Evolutionary conservation across 768 basidiomycete genomes (phyloP), one percentile per base, ranked within the genome.

Genomic region (Mycena vitilis): DNA sequence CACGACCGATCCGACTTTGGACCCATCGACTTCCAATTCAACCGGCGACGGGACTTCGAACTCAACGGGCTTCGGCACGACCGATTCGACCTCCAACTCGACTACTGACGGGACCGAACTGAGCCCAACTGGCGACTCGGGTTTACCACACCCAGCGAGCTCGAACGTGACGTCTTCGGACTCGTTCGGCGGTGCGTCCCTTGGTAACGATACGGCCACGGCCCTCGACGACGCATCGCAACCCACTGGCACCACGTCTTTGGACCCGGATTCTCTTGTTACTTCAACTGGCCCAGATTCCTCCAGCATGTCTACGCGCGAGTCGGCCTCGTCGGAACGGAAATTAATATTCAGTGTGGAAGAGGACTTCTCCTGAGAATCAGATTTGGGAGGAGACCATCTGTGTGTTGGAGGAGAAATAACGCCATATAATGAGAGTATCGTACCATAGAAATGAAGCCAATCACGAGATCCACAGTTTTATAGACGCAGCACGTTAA

Each of bases 61-160:
- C 40, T 40, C 40, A 15, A 40, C 40, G 54, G 55, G 20, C 36
- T 38, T 38, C n/a, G 18, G n/a, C 12, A 20, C 38, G n/a, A 37
- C 53, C 16, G 53, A 55, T 38, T 47, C 59, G 59, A 49, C n/a
- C 38, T 49, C 15, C 5, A 40, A 60, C 22, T 37, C 48, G 12
- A 60, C 48, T 22, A 42, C 16, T 42, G 23, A 40, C 55, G 36
- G 42, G 34, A 30, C 30, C 30, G 30, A 30, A 3, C 25, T 22
- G n/a, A 51, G 49, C 22, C 3, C 51, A 16, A 5, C 30, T 30
- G 5, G 30, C 30, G 30, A 30, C 30, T 30, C 30, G 30, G 30
- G 30, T 30, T 30, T 30, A 30, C 30, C 30, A 30, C 30, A 30
- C 30, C 30, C 30, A 30, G 5, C 30, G 30, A 30, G 30, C 5